Percentiles rank a stretch among this genome's conserved stretches.
Conservation (phyloP, 2,329 filamentous ascomycete species). For the Pseudogymnoascus sp. region DNA sequence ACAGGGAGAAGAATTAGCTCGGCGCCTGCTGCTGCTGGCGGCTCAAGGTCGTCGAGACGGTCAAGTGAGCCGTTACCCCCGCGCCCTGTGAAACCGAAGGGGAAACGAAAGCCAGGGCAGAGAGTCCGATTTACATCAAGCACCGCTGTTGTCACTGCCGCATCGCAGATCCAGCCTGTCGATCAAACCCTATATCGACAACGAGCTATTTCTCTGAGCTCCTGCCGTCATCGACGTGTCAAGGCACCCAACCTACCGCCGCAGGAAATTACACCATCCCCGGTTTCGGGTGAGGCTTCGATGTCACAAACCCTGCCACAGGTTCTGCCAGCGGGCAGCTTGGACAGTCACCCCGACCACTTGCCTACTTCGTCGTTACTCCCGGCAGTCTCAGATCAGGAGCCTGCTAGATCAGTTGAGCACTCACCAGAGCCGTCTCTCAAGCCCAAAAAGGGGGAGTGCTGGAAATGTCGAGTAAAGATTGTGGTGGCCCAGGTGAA, state of each 20-base stretch:
- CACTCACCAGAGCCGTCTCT: neutral
- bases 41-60: neutral
- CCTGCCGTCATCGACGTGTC: neutral
- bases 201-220: neutral
- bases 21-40: neutral
- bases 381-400: neutral
- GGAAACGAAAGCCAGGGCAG: constrained; percentile 2
- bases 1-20: neutral
- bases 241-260: neutral
- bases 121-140: constrained; percentile 6
- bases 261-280: neutral
- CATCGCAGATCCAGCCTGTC: neutral
- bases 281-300: neutral
- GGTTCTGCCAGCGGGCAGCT: neutral
- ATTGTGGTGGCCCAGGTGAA: neutral
- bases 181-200: neutral
- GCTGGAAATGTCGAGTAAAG: constrained; percentile 6
- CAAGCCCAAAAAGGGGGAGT: neutral
- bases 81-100: neutral
- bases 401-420: neutral
- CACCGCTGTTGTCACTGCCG: neutral
- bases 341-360: neutral
- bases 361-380: neutral
- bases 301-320: neutral
- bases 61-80: neutral